Evolutionary conservation across 2,329 filamentous ascomycete genomes (phyloP).

Genomic region (Drechmeria coniospora): DNA sequence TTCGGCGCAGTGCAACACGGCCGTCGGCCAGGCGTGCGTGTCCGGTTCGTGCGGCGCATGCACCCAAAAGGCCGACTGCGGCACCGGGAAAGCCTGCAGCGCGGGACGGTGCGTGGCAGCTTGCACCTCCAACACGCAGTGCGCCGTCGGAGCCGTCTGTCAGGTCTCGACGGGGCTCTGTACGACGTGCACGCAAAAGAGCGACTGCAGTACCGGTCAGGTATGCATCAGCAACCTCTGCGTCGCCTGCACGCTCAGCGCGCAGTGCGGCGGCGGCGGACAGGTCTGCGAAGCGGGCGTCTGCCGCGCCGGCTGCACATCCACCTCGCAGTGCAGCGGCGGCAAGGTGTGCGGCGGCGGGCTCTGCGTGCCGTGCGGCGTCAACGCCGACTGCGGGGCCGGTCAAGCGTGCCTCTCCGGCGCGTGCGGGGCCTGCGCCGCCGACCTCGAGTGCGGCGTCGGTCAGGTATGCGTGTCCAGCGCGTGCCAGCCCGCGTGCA

Average conservation of each 20-base stretch:
- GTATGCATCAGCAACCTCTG: conserved; percentile 4
- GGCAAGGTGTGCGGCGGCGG: conserved; percentile 4
- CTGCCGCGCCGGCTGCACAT: conserved; percentile 1
- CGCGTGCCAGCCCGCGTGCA: background rate
- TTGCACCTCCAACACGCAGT: conserved; percentile 1
- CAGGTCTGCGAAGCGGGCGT: conserved; percentile 1
- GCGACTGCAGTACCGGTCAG: too few relatives aligned
- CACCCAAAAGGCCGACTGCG: background rate
- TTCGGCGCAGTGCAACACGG: background rate
- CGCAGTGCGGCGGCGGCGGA: too few relatives aligned
- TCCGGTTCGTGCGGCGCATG: background rate
- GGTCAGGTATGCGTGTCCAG: conserved; percentile 5
- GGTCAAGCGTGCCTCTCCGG: conserved; percentile 4
- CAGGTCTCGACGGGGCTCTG: too few relatives aligned
- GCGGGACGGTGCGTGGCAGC: background rate
- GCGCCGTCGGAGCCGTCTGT: too few relatives aligned
- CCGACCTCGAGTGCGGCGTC: conserved; percentile 2
- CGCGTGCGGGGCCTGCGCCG: conserved; percentile 3
- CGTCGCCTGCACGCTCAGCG: conserved; percentile 2
- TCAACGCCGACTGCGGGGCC: conserved; percentile 1
- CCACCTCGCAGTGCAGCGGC: conserved; percentile 3
- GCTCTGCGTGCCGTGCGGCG: background rate
- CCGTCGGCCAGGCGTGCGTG: background rate
- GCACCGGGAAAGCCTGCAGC: background rate
- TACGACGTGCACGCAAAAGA: too few relatives aligned